Evolutionary conservation across 2,329 filamentous ascomycete genomes (phyloP).

Genomic region (Fusarium sp.): DNA sequence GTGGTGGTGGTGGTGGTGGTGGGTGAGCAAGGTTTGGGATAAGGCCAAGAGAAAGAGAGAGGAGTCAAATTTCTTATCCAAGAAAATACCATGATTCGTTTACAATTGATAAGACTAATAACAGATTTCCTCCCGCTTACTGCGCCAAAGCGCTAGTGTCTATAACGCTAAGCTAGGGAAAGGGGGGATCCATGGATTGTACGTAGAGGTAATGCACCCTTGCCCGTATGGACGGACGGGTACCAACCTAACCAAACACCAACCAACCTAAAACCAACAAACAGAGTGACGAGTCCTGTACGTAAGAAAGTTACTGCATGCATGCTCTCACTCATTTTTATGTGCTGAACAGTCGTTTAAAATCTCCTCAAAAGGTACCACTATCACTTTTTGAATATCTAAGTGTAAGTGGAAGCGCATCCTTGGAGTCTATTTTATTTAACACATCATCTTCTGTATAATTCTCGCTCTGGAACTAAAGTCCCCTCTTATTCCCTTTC

Average conservation of each 20-base stretch:
- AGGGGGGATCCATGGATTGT: conserved; percentile 4
- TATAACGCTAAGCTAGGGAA: conserved; percentile 7
- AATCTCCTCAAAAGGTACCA: background rate
- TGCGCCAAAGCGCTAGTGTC: conserved; percentile 27
- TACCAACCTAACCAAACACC: background rate
- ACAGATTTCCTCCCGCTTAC: conserved; percentile 23
- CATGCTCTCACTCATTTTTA: conserved; percentile 6
- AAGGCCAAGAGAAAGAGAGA: conserved; percentile 31
- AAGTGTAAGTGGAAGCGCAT: background rate
- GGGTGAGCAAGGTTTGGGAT: conserved; percentile 35
- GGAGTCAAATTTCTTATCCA: conserved; percentile 27
- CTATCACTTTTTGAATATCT: background rate
- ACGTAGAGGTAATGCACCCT: background rate
- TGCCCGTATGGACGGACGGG: background rate
- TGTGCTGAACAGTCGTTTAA: background rate
- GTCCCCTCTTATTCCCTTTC: background rate
- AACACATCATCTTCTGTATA: background rate
- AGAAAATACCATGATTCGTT: conserved; percentile 27
- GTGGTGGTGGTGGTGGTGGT: conserved; percentile 15
- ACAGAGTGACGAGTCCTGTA: conserved; percentile 1
- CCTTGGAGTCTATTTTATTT: background rate
- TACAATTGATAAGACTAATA: conserved; percentile 21
- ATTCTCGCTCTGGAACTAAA: background rate
- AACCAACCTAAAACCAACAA: background rate
- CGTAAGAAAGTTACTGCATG: background rate